phyloP scores from a whole-genome alignment of 2,329 filamentous ascomycete species.

The Fusarium sp. region DNA sequence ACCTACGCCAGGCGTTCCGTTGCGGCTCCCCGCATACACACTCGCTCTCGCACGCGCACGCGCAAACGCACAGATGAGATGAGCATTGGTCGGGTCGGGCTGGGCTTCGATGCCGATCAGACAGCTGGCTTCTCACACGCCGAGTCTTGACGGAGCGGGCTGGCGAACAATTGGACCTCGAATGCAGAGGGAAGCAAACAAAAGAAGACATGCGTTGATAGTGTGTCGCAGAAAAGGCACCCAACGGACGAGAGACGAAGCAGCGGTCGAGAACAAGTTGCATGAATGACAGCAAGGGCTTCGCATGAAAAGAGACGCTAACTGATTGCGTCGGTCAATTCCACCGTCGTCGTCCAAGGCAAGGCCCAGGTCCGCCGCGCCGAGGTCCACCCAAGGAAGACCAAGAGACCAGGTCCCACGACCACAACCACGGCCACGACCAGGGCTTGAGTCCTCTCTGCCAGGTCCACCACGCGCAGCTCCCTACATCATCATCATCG shows the following conservation, averaged over 20 bases:
- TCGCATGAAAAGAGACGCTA: constrained; percentile 28
- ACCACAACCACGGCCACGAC: constrained; percentile 17
- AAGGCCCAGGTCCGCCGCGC: constrained; percentile 31
- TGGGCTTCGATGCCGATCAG: neutral
- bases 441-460: constrained; percentile 23
- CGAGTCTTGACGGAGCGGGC: neutral
- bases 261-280: constrained; percentile 22
- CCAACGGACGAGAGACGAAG: constrained; percentile 2
- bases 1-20: neutral
- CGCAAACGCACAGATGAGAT: neutral
- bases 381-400: constrained; percentile 22
- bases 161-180: neutral
- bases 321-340: constrained; percentile 36
- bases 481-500: constrained; percentile 11
- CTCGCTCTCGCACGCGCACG: neutral
- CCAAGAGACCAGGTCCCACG: constrained; percentile 4
- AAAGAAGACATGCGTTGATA: constrained; percentile 1
- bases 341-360: constrained; percentile 26
- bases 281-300: constrained; percentile 36
- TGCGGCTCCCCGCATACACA: neutral
- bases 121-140: neutral
- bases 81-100: neutral
- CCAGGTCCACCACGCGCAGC: constrained; percentile 6
- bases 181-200: neutral
- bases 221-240: neutral